phyloP scores from a whole-genome alignment of 441 rosid species.

The Sinapis alba region DNA sequence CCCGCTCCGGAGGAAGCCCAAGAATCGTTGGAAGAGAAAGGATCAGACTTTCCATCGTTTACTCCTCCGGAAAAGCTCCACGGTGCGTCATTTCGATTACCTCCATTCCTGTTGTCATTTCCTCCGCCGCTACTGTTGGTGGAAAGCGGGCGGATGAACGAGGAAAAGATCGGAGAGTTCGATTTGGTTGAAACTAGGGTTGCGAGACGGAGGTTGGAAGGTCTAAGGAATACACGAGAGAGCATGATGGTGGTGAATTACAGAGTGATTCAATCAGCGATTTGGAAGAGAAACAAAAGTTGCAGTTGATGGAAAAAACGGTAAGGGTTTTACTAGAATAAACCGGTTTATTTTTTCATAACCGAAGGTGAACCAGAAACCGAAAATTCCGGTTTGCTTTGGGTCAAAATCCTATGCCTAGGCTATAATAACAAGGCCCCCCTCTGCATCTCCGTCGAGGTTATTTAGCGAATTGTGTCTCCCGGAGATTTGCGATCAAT shows the following conservation, averaged over 20 bases:
- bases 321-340: no score
- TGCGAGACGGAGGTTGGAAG: conserved; percentile 61
- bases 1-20: conserved; percentile 27
- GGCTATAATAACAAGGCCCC: conserved; percentile 16
- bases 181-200: conserved; percentile 45
- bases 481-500: conserved; percentile 1
- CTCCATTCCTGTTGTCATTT: conserved; percentile 23
- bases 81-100: conserved; percentile 34
- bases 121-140: conserved; percentile 39
- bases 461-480: conserved; percentile 3
- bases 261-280: no score
- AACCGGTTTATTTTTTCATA: no score
- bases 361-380: not conserved
- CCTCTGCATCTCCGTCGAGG: conserved; percentile 31
- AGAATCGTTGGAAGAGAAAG: conserved; percentile 43
- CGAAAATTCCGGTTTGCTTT: not conserved
- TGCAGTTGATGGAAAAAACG: no score
- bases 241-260: no score
- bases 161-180: conserved; percentile 33
- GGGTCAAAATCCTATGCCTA: not conserved
- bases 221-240: conserved; percentile 63
- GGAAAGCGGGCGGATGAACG: conserved; percentile 53
- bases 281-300: no score
- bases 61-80: conserved; percentile 64
- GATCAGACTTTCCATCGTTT: conserved; percentile 43